Base-by-base conservation (phyloP, 2,329 filamentous ascomycete species). In the Diaporthe destruens region DNA sequence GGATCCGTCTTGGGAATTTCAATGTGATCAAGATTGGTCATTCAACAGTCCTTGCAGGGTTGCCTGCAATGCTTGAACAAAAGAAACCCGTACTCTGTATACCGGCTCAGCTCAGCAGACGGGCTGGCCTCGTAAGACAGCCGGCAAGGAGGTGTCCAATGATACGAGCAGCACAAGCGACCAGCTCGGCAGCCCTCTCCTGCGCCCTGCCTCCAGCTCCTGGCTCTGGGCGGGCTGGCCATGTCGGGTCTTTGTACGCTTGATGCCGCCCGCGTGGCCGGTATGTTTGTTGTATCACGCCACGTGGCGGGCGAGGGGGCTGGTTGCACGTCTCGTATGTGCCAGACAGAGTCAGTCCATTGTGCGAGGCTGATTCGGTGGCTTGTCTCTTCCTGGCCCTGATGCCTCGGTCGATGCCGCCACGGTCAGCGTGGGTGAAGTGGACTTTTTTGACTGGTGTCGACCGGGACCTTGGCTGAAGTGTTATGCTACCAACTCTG, bases 241-340 rank as follows among this genome's bases (percentile, higher is more conserved):
- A 18, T 12, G 29, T 14, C 25, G 12, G 9, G 11, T 9, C 20
- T n/a, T n/a, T 20, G 11, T 23, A 32, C 9, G 44, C n/a, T n/a
- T 65, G 44, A 12, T 18, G 20, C 29, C 20, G 14, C 11, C 44
- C 12, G 25, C 61, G 61, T 65, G 61, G 61, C 44, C 51, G 25
- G 20, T 25, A 51, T 20, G n/a, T 20, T 20, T 29, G n/a, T 20
- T 20, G 29, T 39, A 25, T 29, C 11, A 23, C 32, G 61, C 61
- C 61, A 66, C 61, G 61, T 66, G 61, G 61, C 61, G 61, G 51
- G 4, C 14, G 61, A n/a, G 23, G 20, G 61, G 29, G 36, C 20
- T 61, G 29, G 39, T 18, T 42, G 32, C 5, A 51, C 29, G 39
- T 65, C 29, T 34, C 18, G n/a, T 36, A 32, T 36, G 44, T 36